Base-by-base conservation (phyloP, 2,329 filamentous ascomycete genomes). In the Ceratocystis lukuohia region DNA sequence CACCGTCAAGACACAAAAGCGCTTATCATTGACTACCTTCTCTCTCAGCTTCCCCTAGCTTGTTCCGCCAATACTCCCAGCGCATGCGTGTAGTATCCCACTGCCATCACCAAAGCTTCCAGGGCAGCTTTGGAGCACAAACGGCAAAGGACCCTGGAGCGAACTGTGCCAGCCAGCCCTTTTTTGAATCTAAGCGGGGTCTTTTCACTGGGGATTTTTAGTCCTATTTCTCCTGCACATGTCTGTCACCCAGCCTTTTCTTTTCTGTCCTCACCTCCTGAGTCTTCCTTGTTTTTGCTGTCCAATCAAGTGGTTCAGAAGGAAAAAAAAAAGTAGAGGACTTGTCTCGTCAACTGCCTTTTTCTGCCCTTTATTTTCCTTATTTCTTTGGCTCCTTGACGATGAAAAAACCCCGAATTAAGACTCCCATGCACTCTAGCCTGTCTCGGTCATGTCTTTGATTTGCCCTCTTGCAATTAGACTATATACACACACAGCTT, bases 91-190 rank as follows among this genome's bases (percentile, higher is more conserved):
- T 10, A 22, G 37, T 10, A 22, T 50, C 48, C 20, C 20, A 28
- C n/a, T 8, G 17, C 12, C 50, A 20, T 56, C 50, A 56, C 50
- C 53, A 57, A 57, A 57, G 53, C 53, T 57, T 28, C 28, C 3
- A 20, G 20, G 22, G 3, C 53, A 30, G 15, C 28, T 57, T 25
- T 25, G 25, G 8, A 33, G 53, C 22, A 33, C 53, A 28, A 12
- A 12, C 33, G 2, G 33, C 8, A 37, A 37, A 37, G 25, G 53
- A 15, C 20, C 53, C 25, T 17, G 25, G 22, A 33, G 53, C 22
- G 53, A 25, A 25, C 53, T 30, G 53, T 57, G 53, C 53, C 53
- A 57, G 53, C 53, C 53, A 57, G 22, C 28, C 53, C 25, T 57
- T 57, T 28, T 28, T 17, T 15, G 12, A 57, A 57, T 28, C 22